These are phyloP conservation scores for Diaporthe amygdali DNA, from an alignment of 2,329 filamentous ascomycete genomes.

Conservation along the genomic window DNA sequence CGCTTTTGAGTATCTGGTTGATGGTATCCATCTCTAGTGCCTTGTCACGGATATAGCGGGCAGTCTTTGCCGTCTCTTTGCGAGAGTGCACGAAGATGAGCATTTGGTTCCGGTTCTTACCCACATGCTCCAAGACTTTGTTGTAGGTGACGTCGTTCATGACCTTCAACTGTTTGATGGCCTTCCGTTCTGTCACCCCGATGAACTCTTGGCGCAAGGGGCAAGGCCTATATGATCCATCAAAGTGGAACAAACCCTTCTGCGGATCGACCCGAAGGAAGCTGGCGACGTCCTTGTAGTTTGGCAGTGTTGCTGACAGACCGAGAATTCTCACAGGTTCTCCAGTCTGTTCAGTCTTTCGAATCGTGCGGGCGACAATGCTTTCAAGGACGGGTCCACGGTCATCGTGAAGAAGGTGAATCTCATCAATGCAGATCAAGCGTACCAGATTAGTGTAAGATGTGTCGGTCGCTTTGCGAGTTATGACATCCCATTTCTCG, in stretches of 20 bases:
- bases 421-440: conserved; percentile 96
- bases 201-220: conserved; percentile 97
- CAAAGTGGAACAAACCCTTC: conserved; percentile 94
- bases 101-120: conserved; percentile 94
- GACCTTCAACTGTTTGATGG: conserved; percentile 97
- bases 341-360: conserved; percentile 90
- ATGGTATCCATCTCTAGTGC: conserved; percentile 97
- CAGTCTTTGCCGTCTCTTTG: conserved; percentile 98
- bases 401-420: conserved; percentile 96
- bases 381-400: conserved; percentile 96
- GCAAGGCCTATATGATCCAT: conserved; percentile 91
- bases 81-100: conserved; percentile 98
- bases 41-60: conserved; percentile 94
- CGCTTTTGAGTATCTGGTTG: conserved; percentile 90
- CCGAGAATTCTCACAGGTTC: conserved; percentile 92
- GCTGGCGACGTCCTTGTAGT: conserved; percentile 94
- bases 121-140: conserved; percentile 96
- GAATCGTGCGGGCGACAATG: conserved; percentile 92
- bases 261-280: conserved; percentile 88
- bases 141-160: conserved; percentile 99
- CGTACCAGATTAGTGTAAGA: conserved; percentile 98
- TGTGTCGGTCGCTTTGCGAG: conserved; percentile 93
- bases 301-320: conserved; percentile 92
- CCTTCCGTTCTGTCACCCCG: conserved; percentile 95
- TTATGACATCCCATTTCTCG: conserved; percentile 99